These are phyloP conservation scores for Casuarina cunninghamiana DNA, from an alignment of 306 rosid species.

Conservation along the genomic window DNA sequence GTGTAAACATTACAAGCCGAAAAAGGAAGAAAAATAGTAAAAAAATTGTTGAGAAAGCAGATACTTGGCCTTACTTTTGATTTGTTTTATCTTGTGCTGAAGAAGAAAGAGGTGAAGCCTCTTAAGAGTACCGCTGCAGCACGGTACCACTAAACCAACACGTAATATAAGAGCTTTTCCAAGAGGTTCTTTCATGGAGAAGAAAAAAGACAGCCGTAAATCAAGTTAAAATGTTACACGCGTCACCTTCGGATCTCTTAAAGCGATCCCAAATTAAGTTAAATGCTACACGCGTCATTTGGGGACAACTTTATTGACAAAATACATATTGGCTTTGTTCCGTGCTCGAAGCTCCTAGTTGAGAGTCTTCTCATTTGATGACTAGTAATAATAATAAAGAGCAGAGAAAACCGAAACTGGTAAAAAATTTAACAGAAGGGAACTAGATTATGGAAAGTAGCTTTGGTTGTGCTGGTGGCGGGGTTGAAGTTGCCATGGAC, in stretches of 20 bases:
- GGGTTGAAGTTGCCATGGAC: slow-evolving; percentile 49
- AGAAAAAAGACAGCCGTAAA: not conserved
- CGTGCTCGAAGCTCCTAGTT: slow-evolving; percentile 34
- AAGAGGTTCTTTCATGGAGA: not conserved
- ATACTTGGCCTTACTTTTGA: not conserved
- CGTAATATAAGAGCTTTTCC: not conserved
- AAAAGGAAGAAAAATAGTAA: not conserved
- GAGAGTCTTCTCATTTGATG: slow-evolving; percentile 35
- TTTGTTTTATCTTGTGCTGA: not conserved
- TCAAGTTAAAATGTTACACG: not conserved
- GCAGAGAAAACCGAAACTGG: slow-evolving; percentile 3
- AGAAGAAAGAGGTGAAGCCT: not conserved
- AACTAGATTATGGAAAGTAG: slow-evolving; percentile 54
- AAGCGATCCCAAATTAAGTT: not conserved
- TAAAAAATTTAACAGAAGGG: slow-evolving; percentile 48
- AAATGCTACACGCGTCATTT: slow-evolving; percentile 8
- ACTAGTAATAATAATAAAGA: slow-evolving; percentile 1
- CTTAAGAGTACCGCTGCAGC: not conserved
- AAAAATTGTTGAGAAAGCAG: not conserved
- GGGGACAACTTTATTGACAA: slow-evolving; percentile 19
- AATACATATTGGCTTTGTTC: not conserved
- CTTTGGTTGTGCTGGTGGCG: slow-evolving; percentile 46
- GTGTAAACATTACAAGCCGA: slow-evolving; percentile 10
- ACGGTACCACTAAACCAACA: not conserved
- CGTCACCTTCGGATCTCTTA: not conserved